Conservation (phyloP, 495 filamentous ascomycete genomes). For the Xylaria telfairii region DNA sequence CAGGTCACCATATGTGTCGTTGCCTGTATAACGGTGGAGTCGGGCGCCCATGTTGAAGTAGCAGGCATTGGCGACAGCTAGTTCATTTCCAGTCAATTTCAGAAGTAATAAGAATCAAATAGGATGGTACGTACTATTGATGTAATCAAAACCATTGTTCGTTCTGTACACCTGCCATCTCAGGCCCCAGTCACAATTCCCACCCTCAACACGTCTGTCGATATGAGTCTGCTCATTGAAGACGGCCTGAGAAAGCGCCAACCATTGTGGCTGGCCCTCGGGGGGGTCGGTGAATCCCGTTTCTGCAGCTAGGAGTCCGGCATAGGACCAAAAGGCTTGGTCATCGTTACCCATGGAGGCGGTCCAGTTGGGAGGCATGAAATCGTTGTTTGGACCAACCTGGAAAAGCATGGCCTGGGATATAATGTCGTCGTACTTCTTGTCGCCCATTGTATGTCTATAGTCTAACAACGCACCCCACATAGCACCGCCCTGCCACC, state of each 20-base stretch:
- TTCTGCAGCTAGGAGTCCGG: conserved; percentile 73
- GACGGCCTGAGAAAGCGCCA: conserved; percentile 72
- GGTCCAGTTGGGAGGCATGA: conserved; percentile 63
- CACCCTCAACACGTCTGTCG: conserved; percentile 63
- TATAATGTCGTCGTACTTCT: conserved; percentile 58
- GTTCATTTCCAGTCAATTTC: background rate
- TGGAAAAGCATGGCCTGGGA: conserved; percentile 60
- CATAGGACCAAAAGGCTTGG: conserved; percentile 75
- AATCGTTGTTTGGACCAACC: conserved; percentile 57
- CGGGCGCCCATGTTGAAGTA: conserved; percentile 70
- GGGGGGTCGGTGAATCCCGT: conserved; percentile 66
- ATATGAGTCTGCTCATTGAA: conserved; percentile 68
- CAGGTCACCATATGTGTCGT: conserved; percentile 65
- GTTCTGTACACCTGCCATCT: conserved; percentile 80
- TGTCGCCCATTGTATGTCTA: conserved; percentile 62
- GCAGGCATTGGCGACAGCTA: conserved; percentile 61
- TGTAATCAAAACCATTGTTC: conserved; percentile 75
- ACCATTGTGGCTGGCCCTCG: conserved; percentile 64
- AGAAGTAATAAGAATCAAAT: background rate
- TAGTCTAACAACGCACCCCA: conserved; percentile 68
- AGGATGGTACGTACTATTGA: conserved; percentile 60
- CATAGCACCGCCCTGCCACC: conserved; percentile 76
- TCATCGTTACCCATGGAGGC: conserved; percentile 73
- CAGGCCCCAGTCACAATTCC: conserved; percentile 72
- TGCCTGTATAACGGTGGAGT: conserved; percentile 65